phyloP scores from a whole-genome alignment of 75 land plant species.

The Pinus taeda region DNA sequence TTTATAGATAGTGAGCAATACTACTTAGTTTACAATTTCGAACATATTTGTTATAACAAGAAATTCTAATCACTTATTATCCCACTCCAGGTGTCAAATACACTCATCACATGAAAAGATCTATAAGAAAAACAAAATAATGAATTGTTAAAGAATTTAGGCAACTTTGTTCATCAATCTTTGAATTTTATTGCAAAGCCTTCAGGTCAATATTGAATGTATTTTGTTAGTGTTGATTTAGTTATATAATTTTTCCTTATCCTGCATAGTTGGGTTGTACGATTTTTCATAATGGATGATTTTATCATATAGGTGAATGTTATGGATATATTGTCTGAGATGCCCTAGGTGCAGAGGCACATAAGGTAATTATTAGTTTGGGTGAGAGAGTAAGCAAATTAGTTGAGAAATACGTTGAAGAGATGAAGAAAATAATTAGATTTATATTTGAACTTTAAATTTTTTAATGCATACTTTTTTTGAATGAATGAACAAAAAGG shows the following conservation, averaged over 20 bases:
- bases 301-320: slow-evolving; percentile 35
- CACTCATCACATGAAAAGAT: too few relatives aligned
- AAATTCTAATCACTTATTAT: too few relatives aligned
- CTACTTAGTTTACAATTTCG: too few relatives aligned
- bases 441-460: not conserved
- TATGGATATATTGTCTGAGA: slow-evolving; percentile 64
- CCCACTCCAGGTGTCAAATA: too few relatives aligned
- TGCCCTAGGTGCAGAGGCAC: slow-evolving; percentile 55
- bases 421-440: not conserved
- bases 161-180: too few relatives aligned
- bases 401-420: slow-evolving; percentile 76
- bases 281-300: slow-evolving; percentile 12
- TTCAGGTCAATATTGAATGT: not conserved
- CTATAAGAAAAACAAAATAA: too few relatives aligned
- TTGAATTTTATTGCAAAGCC: too few relatives aligned
- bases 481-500: too few relatives aligned
- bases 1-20: too few relatives aligned
- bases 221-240: too few relatives aligned
- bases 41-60: too few relatives aligned
- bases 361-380: slow-evolving; percentile 46
- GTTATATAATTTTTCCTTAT: not conserved
- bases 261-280: not conserved
- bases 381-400: slow-evolving; percentile 48
- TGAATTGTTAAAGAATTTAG: too few relatives aligned
- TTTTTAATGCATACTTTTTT: not conserved